phyloP scores from a whole-genome alignment of 768 basidiomycete species.

The Dacryopinax spathularia region DNA sequence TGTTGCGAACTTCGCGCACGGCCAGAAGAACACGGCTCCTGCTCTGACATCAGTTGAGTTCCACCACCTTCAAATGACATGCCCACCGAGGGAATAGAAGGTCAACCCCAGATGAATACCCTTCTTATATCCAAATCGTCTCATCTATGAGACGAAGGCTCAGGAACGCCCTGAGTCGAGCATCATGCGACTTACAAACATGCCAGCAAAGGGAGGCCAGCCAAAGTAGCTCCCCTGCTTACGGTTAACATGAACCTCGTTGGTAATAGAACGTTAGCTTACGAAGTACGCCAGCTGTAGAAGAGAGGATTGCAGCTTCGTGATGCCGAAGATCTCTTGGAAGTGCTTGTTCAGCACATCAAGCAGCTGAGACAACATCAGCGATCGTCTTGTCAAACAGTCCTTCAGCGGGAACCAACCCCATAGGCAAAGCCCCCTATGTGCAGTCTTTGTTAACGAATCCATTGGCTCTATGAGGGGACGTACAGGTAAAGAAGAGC shows the following conservation, averaged over 20 bases:
- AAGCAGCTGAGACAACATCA: slow-evolving; percentile 14
- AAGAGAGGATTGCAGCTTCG: slow-evolving; percentile 56
- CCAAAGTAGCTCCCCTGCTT: slow-evolving; percentile 13
- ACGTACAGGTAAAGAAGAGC: slow-evolving; percentile 58
- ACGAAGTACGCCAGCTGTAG: slow-evolving; percentile 58
- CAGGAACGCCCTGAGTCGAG: not conserved
- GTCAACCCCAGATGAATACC: slow-evolving; percentile 50
- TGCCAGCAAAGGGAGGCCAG: slow-evolving; percentile 24
- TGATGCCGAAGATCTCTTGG: slow-evolving; percentile 51
- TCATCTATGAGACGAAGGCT: slow-evolving; percentile 17
- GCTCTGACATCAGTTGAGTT: slow-evolving; percentile 9
- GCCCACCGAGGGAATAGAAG: slow-evolving; percentile 41
- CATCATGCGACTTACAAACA: slow-evolving; percentile 11
- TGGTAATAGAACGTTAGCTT: too few relatives aligned
- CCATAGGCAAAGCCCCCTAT: slow-evolving; percentile 57
- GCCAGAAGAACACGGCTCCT: slow-evolving; percentile 71
- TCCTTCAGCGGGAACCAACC: slow-evolving; percentile 19
- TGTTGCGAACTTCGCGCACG: slow-evolving; percentile 49
- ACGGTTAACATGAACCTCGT: not conserved
- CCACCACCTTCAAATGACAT: slow-evolving; percentile 9
- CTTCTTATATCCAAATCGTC: slow-evolving; percentile 53
- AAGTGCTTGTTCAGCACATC: slow-evolving; percentile 42
- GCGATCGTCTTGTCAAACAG: not conserved
- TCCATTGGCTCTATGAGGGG: not conserved
- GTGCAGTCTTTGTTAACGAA: not conserved